A percentile compares a stretch with the other conserved stretches of the same genome.
Evolutionary conservation across 257 asterid genomes (phyloP).

Genomic region (Lycium ferocissimum): DNA sequence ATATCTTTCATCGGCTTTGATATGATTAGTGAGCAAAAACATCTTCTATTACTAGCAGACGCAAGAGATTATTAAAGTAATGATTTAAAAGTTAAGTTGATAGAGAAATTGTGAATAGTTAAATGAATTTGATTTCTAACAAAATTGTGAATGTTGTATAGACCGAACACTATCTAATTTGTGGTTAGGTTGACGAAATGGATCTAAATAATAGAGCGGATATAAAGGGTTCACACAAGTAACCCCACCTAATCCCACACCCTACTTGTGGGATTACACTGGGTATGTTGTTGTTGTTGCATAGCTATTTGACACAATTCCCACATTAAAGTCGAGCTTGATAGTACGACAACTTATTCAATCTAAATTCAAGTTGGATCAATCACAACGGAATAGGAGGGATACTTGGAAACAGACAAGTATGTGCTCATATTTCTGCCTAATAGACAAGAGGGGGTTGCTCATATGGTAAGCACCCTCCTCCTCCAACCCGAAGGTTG

Average conservation of each 20-base stretch:
- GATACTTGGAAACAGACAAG: background rate
- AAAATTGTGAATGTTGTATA: background rate
- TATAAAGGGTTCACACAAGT: background rate
- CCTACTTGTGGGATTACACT: too few relatives aligned
- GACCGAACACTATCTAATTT: background rate
- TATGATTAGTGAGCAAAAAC: constrained; percentile 8
- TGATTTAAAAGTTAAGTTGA: background rate
- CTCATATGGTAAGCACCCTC: too few relatives aligned
- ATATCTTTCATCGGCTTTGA: background rate
- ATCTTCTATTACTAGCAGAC: background rate
- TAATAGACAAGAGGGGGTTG: background rate
- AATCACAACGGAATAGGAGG: background rate
- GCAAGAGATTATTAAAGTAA: background rate
- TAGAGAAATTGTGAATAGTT: constrained; percentile 1
- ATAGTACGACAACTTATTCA: background rate
- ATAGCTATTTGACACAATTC: background rate
- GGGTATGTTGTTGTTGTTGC: too few relatives aligned
- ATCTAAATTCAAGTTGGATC: background rate
- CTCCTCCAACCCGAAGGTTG: too few relatives aligned
- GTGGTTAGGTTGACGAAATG: background rate
- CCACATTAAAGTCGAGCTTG: background rate
- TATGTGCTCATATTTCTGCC: background rate
- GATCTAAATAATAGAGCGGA: background rate
- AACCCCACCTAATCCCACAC: background rate
- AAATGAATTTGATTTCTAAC: background rate